Conservation (phyloP, 164 flowering plant species). For the Macadamia tetraphylla region DNA sequence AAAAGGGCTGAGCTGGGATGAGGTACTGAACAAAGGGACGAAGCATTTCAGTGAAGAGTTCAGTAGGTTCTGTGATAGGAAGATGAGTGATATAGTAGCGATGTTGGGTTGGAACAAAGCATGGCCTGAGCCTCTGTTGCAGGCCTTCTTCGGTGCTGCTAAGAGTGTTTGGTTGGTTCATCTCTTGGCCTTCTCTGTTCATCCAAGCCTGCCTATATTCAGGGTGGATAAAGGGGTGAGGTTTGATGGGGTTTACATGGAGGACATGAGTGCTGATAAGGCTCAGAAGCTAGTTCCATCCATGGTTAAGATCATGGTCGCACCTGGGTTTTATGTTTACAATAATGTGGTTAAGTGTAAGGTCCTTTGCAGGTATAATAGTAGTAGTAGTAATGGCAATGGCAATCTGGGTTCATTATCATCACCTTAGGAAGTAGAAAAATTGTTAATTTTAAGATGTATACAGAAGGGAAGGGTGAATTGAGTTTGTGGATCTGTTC, state of each 20-base stretch:
- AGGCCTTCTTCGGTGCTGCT: constrained; percentile 81
- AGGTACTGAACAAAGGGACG: constrained; percentile 77
- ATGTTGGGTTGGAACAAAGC: constrained; percentile 87
- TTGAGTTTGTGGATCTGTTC: too few species aligned
- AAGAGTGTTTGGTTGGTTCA: constrained; percentile 87
- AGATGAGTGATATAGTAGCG: constrained; percentile 79
- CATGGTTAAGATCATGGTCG: constrained; percentile 73
- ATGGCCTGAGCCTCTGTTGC: constrained; percentile 84
- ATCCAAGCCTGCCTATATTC: constrained; percentile 65
- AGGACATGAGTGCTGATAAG: constrained; percentile 71
- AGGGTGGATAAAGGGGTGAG: constrained; percentile 55
- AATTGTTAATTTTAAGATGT: too few species aligned
- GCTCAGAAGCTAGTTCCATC: constrained; percentile 43
- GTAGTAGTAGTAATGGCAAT: constrained; percentile 10
- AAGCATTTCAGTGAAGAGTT: constrained; percentile 81
- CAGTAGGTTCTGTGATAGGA: constrained; percentile 79
- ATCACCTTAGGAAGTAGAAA: too few species aligned
- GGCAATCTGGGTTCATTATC: too few species aligned
- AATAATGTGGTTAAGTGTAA: constrained; percentile 80
- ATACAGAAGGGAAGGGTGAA: too few species aligned
- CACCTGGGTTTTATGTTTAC: constrained; percentile 85
- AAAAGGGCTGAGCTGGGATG: constrained; percentile 75
- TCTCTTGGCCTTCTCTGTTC: constrained; percentile 73
- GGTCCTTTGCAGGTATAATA: constrained; percentile 69
- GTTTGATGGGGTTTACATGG: constrained; percentile 84